Evolutionary conservation across 257 asterid genomes (phyloP), one percentile per base, ranked within the genome.

Genomic region (Forsythia viridissima): DNA sequence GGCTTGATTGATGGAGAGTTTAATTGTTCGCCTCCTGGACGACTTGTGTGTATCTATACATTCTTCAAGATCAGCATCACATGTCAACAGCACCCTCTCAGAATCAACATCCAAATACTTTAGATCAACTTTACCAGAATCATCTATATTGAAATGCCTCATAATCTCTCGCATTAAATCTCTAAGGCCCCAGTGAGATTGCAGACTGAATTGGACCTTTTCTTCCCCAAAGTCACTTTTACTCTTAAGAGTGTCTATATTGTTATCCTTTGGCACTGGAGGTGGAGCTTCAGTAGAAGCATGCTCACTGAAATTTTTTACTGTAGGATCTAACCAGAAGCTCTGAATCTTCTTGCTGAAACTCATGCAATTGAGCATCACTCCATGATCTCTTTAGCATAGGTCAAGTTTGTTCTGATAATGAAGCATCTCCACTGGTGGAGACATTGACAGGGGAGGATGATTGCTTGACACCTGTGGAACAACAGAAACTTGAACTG

Each of bases 21-120:
- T 91, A 63, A 92, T 90, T 21, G 91, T 87, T 68, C 80, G 85
- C 84, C 79, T 86, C 78, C 83, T 81, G 78, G 84, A 83, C 21
- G 85, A 80, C 75, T 77, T 89, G 86, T 92, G 93, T 83, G 88
- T 90, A 77, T 89, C 93, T 12, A 83, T 73, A 76, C 94, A 92
- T 81, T 92, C 96, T 84, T 90, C 96, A 67, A 92, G 96, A 85
- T 92, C 97, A 34, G 86, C 96, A 79, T 92, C 94, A 41, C 96
- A 92, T 8, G 96, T 91, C 80, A 92, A 75, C 78, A 92, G 97
- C 83, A 92, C 96, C 96, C 94, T 91, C 57, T 92, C 97, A 0
- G 77, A 72, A 41, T 92, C 97, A 51, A 91, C 97, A 52, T 92
- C 97, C 83, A 92, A 83, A 80, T 92, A 92, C 73, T 91, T 92